Percentiles rank a stretch among this genome's conserved stretches.
phyloP scores from a whole-genome alignment of 306 rosid genomes.

The Fragaria ananassa region DNA sequence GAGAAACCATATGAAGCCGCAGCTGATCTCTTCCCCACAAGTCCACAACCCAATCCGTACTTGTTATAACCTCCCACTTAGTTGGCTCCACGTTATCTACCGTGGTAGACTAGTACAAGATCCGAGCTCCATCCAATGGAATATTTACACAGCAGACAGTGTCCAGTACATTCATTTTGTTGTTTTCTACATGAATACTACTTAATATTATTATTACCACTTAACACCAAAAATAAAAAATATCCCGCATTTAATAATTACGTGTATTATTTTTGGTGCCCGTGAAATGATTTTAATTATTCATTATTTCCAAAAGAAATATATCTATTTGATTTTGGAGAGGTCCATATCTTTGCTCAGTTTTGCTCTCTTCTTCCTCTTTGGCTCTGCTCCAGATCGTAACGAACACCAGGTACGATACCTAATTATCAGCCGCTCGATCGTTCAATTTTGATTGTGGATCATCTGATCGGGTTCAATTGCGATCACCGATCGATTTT shows the following conservation, averaged over 20 bases:
- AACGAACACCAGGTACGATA: slow-evolving; percentile 28
- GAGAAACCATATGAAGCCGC: no score
- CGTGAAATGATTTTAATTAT: background rate
- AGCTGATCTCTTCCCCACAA: no score
- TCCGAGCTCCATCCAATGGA: background rate
- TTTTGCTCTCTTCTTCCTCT: slow-evolving; percentile 24
- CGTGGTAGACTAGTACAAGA: no score
- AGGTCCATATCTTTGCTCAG: slow-evolving; percentile 24
- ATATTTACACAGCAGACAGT: background rate
- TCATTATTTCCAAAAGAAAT: background rate
- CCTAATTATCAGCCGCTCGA: slow-evolving; percentile 6
- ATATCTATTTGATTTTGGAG: background rate
- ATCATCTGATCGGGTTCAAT: background rate
- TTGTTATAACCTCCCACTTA: background rate
- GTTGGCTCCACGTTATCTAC: background rate
- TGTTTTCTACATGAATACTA: slow-evolving; percentile 17
- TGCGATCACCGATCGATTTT: slow-evolving; percentile 7
- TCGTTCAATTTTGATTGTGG: slow-evolving; percentile 1
- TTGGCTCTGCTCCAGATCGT: slow-evolving; percentile 51
- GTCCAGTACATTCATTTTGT: slow-evolving; percentile 12
- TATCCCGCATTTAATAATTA: background rate
- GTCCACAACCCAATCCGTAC: background rate
- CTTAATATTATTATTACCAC: background rate
- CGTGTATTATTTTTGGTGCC: background rate
- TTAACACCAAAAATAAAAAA: background rate